Percentiles rank a stretch among this genome's conserved stretches.
phyloP scores from a whole-genome alignment of 176 grass and related monocot species.

The Eleusine indica region DNA sequence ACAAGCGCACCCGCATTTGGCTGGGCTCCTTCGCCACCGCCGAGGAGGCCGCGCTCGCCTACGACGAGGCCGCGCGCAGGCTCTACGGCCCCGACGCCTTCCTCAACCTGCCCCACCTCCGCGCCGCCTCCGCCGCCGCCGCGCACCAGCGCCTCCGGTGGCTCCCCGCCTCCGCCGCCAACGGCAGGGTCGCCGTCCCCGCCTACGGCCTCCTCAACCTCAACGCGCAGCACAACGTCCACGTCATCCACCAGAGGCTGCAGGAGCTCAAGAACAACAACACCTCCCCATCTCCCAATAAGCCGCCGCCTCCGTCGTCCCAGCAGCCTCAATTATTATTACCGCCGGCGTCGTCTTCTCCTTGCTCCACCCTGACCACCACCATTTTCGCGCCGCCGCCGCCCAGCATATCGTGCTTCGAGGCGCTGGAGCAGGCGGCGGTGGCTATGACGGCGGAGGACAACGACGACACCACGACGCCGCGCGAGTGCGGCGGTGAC shows the following conservation, averaged over 20 bases:
- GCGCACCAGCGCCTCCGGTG: conserved; percentile 73
- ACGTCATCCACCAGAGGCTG: conserved; percentile 93
- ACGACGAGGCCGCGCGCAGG: conserved; percentile 86
- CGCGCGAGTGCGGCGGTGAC: neutral
- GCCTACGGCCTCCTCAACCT: conserved; percentile 93
- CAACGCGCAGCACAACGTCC: conserved; percentile 99
- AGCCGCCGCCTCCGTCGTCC: neutral
- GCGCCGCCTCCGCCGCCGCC: conserved; percentile 44
- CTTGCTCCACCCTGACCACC: conserved; percentile 48
- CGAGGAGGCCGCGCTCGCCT: conserved; percentile 88
- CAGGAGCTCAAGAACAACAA: conserved; percentile 73
- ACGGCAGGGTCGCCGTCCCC: conserved; percentile 34
- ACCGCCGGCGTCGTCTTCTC: conserved; percentile 18
- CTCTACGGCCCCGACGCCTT: conserved; percentile 94
- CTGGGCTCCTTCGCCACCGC: conserved; percentile 87
- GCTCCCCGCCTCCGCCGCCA: conserved; percentile 61
- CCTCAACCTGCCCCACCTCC: conserved; percentile 97
- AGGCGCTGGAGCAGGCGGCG: conserved; percentile 51
- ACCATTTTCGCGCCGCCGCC: neutral
- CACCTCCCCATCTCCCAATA: neutral
- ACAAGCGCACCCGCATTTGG: conserved; percentile 79
- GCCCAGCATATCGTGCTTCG: conserved; percentile 50
- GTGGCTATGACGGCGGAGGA: conserved; percentile 28
- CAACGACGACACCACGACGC: conserved; percentile 32
- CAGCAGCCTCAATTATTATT: neutral